Percentiles rank a stretch among this genome's conserved stretches.
phyloP scores from a whole-genome alignment of 305 asterid genomes.

The Fraxinus albicans region DNA sequence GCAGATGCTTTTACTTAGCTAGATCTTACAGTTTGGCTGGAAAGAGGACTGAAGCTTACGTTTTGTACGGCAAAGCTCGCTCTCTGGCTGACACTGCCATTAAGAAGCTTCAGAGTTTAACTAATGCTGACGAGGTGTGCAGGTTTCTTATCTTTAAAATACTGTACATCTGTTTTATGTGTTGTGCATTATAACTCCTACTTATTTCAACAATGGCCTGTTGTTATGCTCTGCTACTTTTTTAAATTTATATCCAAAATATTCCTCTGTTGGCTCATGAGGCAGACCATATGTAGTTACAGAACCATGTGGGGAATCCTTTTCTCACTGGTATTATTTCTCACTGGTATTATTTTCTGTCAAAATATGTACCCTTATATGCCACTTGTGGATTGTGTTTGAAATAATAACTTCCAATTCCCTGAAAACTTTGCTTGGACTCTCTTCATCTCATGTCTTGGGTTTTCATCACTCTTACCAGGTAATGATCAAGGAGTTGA shows the following conservation, averaged over 20 bases:
- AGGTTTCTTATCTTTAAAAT: constrained; percentile 4
- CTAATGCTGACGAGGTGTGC: constrained; percentile 65
- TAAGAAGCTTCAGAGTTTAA: constrained; percentile 51
- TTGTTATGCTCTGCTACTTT: not conserved
- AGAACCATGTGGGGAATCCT: constrained; percentile 3
- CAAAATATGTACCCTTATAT: not conserved
- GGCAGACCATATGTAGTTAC: constrained; percentile 4
- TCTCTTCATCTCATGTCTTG: not conserved
- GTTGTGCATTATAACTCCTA: not conserved
- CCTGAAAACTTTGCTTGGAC: constrained; percentile 11
- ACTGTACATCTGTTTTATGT: constrained; percentile 3
- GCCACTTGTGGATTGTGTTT: constrained; percentile 1
- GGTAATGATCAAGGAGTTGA: constrained; percentile 72
- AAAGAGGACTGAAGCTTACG: constrained; percentile 94
- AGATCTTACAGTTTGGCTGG: constrained; percentile 95
- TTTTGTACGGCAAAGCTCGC: constrained; percentile 66
- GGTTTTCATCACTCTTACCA: constrained; percentile 28
- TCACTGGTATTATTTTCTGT: not conserved
- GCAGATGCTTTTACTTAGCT: constrained; percentile 97
- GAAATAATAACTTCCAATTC: constrained; percentile 10
- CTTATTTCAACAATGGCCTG: not conserved
- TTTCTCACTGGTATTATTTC: not conserved
- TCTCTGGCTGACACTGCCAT: constrained; percentile 69
- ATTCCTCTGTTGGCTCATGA: not conserved
- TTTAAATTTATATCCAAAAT: not conserved